Evolutionary conservation across 768 basidiomycete genomes (phyloP).

Genomic region (Lactarius pseudohatsudake): DNA sequence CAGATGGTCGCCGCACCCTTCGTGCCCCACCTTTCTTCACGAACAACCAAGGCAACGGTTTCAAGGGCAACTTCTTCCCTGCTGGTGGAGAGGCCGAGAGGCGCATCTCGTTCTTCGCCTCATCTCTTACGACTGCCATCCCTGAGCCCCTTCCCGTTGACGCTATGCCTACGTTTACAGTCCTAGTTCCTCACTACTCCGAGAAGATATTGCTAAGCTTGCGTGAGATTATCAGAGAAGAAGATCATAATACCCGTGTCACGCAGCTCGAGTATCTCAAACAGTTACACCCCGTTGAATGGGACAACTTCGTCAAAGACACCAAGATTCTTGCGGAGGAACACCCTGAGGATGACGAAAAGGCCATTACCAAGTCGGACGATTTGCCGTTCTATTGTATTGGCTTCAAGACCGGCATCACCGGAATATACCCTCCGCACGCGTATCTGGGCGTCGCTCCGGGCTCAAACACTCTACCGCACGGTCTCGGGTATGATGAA

Average conservation of each 20-base stretch:
- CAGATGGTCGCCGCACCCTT: slow-evolving; percentile 86
- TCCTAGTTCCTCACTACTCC: slow-evolving; percentile 97
- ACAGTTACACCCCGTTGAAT: slow-evolving; percentile 96
- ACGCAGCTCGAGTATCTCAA: slow-evolving; percentile 97
- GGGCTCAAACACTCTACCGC: slow-evolving; percentile 96
- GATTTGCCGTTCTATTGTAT: slow-evolving; percentile 99
- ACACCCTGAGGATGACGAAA: slow-evolving; percentile 63
- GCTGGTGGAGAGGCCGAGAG: slow-evolving; percentile 92
- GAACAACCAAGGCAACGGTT: slow-evolving; percentile 71
- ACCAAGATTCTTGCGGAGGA: slow-evolving; percentile 99
- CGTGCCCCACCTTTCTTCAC: slow-evolving; percentile 99
- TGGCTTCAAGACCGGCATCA: slow-evolving; percentile 98
- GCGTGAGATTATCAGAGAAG: slow-evolving; percentile 97
- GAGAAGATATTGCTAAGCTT: slow-evolving; percentile 97
- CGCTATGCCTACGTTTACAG: slow-evolving; percentile 99
- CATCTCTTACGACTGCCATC: slow-evolving; percentile 92
- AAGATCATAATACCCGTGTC: slow-evolving; percentile 94
- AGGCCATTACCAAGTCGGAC: slow-evolving; percentile 65
- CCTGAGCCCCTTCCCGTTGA: slow-evolving; percentile 96
- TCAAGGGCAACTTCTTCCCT: slow-evolving; percentile 89
- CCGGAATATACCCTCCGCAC: slow-evolving; percentile 99
- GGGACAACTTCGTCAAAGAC: slow-evolving; percentile 99
- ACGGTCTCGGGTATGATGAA: slow-evolving; percentile 99
- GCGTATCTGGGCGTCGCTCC: slow-evolving; percentile 98
- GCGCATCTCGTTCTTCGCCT: slow-evolving; percentile 98